These are phyloP conservation scores for Chrysophaeum taylorii DNA, from an alignment of 352 stramenopile species.

Conservation along the genomic window DNA sequence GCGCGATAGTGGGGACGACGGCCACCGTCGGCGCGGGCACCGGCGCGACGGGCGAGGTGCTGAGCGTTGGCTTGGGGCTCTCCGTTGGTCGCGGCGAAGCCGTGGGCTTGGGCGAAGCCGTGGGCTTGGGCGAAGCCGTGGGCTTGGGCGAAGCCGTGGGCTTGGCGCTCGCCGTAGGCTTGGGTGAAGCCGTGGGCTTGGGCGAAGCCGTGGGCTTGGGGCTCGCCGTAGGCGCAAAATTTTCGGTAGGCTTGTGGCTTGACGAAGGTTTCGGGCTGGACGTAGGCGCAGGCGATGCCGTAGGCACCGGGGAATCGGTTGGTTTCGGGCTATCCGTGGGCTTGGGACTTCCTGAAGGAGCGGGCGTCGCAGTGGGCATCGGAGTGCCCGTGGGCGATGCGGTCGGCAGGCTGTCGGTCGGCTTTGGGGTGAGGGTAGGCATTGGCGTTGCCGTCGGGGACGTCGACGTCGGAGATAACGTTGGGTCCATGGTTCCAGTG, in stretches of 20 bases:
- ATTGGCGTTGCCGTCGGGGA: background rate
- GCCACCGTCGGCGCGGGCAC: background rate
- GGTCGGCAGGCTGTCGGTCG: background rate
- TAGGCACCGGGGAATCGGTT: background rate
- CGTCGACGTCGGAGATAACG: no score
- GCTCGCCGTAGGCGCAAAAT: background rate
- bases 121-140: background rate
- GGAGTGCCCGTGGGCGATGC: background rate
- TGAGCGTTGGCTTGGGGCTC: background rate
- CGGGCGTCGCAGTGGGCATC: background rate
- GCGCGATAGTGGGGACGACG: background rate
- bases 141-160: background rate
- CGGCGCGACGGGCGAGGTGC: background rate
- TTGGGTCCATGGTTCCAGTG: no score
- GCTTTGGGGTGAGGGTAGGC: background rate
- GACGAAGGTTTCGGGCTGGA: no score
- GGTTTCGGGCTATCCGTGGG: background rate
- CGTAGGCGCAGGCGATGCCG: background rate
- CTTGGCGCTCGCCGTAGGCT: background rate
- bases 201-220: background rate
- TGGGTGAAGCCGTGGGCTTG: background rate
- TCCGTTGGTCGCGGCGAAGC: background rate
- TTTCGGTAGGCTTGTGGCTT: no score
- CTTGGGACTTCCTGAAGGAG: background rate
- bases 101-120: background rate